Evolutionary conservation across 2,329 filamentous ascomycete species (phyloP), one percentile per base, ranked within the genome.

Genomic region (Pseudodiploospora longispora): DNA sequence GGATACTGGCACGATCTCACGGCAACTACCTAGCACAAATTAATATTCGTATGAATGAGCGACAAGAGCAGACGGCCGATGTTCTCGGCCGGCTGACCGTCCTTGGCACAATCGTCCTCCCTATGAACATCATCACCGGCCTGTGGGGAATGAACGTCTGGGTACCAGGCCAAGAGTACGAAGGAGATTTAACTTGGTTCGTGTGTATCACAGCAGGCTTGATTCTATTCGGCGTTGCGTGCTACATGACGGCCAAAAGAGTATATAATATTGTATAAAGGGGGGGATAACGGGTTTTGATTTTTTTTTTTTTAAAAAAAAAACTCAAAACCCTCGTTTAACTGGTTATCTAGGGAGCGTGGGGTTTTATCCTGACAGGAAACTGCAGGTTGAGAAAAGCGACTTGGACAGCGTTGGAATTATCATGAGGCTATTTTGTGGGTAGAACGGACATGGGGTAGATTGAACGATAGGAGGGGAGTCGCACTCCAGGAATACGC

Each of bases 121-220:
- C 93, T 8, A 95, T 98, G 90, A 98, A 98, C 62, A 95, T 98
- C 60, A 91, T 98, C 57, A 97, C 93, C 3, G 93, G 93, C 54
- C 81, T 97, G 57, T 98, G 91, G 90, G 93, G 91, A 41, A 97
- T 97, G 91, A 98, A 98, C 72, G 86, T 91, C 32, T 88, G 87
- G 72, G 93, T 98, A 0, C 93, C 93, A 0, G 93, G 93, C 2
- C 91, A 97, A 63, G 84, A 91, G 38, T 70, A 82, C 47, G 88
- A 94, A 52, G 75, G 74, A 10, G 85, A 85, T 55, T 66, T 91
- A 41, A 71, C 69, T 27, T 93, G 86, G 86, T 93, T 90, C 61
- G 79, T 74, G 60, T 80, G 72, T 45, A 80, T 83, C 56, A 93
- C 89, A 1, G 85, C 72, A 2, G 86, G 86, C 0, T 65, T 97